phyloP scores from a whole-genome alignment of 2,329 filamentous ascomycete genomes.

The Nakataea oryzae region DNA sequence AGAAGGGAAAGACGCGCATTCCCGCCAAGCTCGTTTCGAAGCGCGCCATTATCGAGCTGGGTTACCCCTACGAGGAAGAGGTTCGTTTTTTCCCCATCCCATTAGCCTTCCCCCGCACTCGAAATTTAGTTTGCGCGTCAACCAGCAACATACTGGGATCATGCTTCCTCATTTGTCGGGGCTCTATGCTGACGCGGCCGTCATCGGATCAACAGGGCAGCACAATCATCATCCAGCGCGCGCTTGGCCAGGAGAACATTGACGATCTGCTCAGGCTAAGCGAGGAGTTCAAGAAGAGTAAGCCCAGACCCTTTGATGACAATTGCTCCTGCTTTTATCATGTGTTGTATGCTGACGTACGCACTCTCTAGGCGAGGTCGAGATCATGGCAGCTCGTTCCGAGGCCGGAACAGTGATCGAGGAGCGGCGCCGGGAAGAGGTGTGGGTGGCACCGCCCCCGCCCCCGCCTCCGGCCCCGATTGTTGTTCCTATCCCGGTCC shows the following conservation, averaged over 20 bases:
- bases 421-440: constrained; percentile 35
- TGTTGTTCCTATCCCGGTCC: no score
- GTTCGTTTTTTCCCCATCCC: constrained; percentile 33
- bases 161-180: not conserved
- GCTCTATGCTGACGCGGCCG: constrained; percentile 19
- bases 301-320: constrained; percentile 11
- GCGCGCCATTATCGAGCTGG: constrained; percentile 70
- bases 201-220: constrained; percentile 50
- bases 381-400: constrained; percentile 34
- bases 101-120: not conserved
- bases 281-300: constrained; percentile 60
- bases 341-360: not conserved
- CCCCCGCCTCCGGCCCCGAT: no score
- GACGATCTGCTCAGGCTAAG: constrained; percentile 79
- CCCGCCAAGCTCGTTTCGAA: constrained; percentile 71
- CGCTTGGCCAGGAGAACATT: constrained; percentile 82
- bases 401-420: constrained; percentile 34
- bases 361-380: constrained; percentile 26
- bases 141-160: not conserved
- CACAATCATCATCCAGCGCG: constrained; percentile 71
- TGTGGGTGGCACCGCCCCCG: constrained; percentile 10
- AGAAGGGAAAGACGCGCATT: constrained; percentile 84
- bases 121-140: not conserved
- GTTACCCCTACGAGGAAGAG: constrained; percentile 82
- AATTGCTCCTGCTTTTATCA: not conserved